These are phyloP conservation scores for Boletus rufocinnamomeus DNA, from an alignment of 768 basidiomycete genomes.

Conservation along the genomic window DNA sequence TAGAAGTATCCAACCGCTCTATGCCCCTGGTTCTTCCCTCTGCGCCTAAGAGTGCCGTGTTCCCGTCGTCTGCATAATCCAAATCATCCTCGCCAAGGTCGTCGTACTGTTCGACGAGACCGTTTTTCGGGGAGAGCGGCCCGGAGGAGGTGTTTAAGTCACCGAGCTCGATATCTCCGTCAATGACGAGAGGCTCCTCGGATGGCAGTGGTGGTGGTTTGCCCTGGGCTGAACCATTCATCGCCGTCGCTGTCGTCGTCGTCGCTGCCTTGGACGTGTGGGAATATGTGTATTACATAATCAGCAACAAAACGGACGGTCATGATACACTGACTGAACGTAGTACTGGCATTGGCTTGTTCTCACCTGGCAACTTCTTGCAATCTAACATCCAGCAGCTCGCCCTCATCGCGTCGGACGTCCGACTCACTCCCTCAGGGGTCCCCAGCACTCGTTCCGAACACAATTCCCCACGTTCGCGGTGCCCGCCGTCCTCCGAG, in stretches of 20 bases:
- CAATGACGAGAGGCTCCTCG: not conserved
- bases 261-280: conserved; percentile 20
- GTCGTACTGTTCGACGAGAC: conserved; percentile 28
- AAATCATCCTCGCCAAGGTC: conserved; percentile 28
- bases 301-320: conserved; percentile 32
- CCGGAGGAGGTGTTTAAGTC: conserved; percentile 31
- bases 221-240: conserved; percentile 14
- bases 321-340: conserved; percentile 33
- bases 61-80: conserved; percentile 38
- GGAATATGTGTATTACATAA: conserved; percentile 31
- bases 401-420: conserved; percentile 20
- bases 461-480: conserved; percentile 9
- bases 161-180: conserved; percentile 36
- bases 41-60: conserved; percentile 46
- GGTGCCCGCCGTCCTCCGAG: conserved; percentile 21
- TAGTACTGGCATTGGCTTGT: conserved; percentile 23
- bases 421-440: conserved; percentile 13
- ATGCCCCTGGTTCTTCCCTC: conserved; percentile 31
- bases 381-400: conserved; percentile 20
- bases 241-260: conserved; percentile 1
- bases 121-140: conserved; percentile 23
- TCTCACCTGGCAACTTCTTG: conserved; percentile 25
- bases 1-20: conserved; percentile 24
- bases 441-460: conserved; percentile 13
- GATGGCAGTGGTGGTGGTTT: not conserved